phyloP scores from a whole-genome alignment of 768 basidiomycete species.

The Leccinum rimulosum region DNA sequence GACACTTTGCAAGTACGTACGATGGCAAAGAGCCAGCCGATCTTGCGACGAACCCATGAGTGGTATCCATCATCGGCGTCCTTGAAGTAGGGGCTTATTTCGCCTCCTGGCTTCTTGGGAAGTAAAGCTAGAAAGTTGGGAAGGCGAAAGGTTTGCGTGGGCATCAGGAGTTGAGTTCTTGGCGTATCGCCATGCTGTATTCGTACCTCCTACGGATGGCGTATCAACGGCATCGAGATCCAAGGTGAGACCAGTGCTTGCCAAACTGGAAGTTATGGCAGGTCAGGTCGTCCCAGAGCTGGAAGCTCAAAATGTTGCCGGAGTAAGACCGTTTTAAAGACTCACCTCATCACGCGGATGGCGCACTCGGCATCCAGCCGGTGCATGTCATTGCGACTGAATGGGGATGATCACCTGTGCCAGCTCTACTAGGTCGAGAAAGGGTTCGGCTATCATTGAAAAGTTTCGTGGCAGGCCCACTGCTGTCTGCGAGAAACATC shows the following conservation, averaged over 20 bases:
- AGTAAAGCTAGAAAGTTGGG: slow-evolving; percentile 25
- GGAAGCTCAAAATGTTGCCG: background rate
- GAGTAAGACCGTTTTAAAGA: background rate
- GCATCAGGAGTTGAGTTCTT: slow-evolving; percentile 11
- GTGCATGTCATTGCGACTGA: background rate
- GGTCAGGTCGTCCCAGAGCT: slow-evolving; percentile 3
- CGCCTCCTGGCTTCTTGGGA: slow-evolving; percentile 28
- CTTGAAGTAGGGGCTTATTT: slow-evolving; percentile 26
- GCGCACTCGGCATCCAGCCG: background rate
- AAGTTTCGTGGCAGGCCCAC: background rate
- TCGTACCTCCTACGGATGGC: slow-evolving; percentile 12
- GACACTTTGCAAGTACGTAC: slow-evolving; percentile 10
- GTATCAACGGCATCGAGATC: slow-evolving; percentile 1
- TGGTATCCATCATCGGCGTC: slow-evolving; percentile 22
- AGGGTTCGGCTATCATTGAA: background rate
- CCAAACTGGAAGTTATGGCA: slow-evolving; percentile 4
- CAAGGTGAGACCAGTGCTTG: slow-evolving; percentile 18
- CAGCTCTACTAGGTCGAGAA: background rate
- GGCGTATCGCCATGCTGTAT: slow-evolving; percentile 2
- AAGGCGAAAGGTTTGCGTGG: slow-evolving; percentile 20
- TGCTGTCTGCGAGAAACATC: background rate
- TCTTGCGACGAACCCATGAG: slow-evolving; percentile 21
- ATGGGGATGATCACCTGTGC: background rate
- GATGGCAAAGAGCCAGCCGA: slow-evolving; percentile 24
- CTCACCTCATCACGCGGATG: background rate